Evolutionary conservation across 2,329 filamentous ascomycete genomes (phyloP).

Genomic region (Myriosclerotinia duriaeana): DNA sequence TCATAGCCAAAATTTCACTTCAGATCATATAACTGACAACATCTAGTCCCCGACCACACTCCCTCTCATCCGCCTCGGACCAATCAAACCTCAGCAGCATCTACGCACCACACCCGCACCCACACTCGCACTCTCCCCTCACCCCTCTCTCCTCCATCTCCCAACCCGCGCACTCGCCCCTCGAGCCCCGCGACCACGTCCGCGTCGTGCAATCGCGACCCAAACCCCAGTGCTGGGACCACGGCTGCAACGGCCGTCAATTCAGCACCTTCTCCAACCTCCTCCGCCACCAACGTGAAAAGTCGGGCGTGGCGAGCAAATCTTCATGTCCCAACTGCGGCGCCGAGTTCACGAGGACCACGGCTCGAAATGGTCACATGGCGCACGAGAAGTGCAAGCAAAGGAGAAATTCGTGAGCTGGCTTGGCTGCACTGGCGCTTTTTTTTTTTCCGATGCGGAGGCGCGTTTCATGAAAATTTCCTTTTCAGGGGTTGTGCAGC

Average conservation of each 20-base stretch:
- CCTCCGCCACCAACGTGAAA: constrained; percentile 87
- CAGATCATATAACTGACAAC: constrained; percentile 21
- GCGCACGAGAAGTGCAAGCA: constrained; percentile 91
- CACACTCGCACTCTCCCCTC: constrained; percentile 19
- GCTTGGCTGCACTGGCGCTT: neutral
- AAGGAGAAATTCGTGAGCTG: constrained; percentile 49
- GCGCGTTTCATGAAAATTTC: constrained; percentile 12
- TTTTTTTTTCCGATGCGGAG: neutral
- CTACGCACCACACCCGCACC: constrained; percentile 35
- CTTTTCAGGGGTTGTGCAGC: constrained; percentile 12
- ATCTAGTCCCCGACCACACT: constrained; percentile 34
- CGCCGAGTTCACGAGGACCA: constrained; percentile 88
- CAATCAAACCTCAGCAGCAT: constrained; percentile 27
- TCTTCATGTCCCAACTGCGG: constrained; percentile 88
- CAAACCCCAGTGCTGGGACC: constrained; percentile 97
- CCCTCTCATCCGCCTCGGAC: constrained; percentile 38
- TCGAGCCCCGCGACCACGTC: constrained; percentile 47
- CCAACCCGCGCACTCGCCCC: constrained; percentile 12
- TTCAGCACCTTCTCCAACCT: constrained; percentile 98
- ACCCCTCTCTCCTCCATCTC: constrained; percentile 11
- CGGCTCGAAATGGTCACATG: constrained; percentile 82
- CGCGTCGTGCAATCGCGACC: constrained; percentile 74
- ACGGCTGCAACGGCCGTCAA: constrained; percentile 91
- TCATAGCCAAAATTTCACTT: neutral
- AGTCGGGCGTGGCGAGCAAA: constrained; percentile 86